phyloP scores from a whole-genome alignment of 805 yeast genomes.

The Lipomyces orientalis region DNA sequence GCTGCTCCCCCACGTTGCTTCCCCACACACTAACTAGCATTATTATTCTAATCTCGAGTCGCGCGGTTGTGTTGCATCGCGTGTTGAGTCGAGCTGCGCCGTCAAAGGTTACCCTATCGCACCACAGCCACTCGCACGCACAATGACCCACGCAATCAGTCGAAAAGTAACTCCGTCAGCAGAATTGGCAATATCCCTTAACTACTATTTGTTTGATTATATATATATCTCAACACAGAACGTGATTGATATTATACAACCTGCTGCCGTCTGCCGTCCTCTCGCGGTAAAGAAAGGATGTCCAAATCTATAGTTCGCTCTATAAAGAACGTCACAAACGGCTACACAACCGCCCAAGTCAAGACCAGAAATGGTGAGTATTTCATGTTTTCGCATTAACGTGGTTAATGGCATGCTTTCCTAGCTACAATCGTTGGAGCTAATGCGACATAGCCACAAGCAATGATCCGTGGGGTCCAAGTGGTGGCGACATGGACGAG shows the following conservation, averaged over 20 bases:
- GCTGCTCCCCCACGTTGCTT: neutral
- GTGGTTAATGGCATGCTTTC: neutral
- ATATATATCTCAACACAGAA: neutral
- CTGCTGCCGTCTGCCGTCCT: neutral
- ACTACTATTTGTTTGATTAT: too few species aligned
- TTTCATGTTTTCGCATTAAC: too few species aligned
- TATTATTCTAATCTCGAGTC: too few species aligned
- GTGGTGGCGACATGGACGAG: slow-evolving; percentile 80
- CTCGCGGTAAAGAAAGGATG: neutral
- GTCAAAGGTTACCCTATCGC: neutral
- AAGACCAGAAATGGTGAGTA: slow-evolving; percentile 69
- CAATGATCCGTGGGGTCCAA: slow-evolving; percentile 84
- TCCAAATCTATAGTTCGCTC: slow-evolving; percentile 33
- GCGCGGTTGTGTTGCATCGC: too few species aligned
- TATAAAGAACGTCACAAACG: slow-evolving; percentile 80
- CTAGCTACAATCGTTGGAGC: neutral
- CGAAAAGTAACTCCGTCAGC: neutral
- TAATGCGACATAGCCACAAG: slow-evolving; percentile 65
- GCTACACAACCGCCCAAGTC: slow-evolving; percentile 84
- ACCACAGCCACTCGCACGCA: neutral
- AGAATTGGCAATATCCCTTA: neutral
- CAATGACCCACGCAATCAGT: neutral
- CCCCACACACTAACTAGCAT: neutral
- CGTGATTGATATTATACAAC: neutral
- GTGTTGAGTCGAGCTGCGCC: too few species aligned